Conservation (phyloP, 139 green algal species). For the Tetradesmus obliquus region DNA sequence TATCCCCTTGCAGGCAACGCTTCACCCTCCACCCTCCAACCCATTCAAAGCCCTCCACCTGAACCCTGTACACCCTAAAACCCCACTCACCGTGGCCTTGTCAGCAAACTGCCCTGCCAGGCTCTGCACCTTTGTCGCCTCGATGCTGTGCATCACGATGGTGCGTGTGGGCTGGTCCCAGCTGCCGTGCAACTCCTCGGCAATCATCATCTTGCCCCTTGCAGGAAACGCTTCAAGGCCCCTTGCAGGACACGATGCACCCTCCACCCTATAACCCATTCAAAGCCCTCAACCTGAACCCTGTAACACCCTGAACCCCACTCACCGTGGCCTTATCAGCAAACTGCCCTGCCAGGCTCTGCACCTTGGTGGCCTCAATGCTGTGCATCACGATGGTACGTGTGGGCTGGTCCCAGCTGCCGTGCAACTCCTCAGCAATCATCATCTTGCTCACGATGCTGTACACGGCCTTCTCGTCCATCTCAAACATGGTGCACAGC, state of each 20-base stretch:
- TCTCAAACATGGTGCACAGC: slow-evolving; percentile 92
- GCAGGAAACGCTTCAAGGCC: too few relatives aligned
- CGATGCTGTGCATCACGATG: slow-evolving; percentile 91
- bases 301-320: not conserved
- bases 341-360: slow-evolving; percentile 76
- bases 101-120: slow-evolving; percentile 84
- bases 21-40: too few relatives aligned
- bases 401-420: slow-evolving; percentile 95
- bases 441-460: slow-evolving; percentile 92
- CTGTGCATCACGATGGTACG: slow-evolving; percentile 94
- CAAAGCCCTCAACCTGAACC: not conserved
- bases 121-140: slow-evolving; percentile 62
- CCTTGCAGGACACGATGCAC: too few relatives aligned
- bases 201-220: slow-evolving; percentile 83
- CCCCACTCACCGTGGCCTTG: slow-evolving; percentile 58
- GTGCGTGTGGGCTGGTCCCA: slow-evolving; percentile 96
- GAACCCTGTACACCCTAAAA: not conserved
- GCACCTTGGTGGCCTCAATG: slow-evolving; percentile 70
- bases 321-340: slow-evolving; percentile 73
- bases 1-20: too few relatives aligned
- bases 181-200: slow-evolving; percentile 87
- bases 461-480: slow-evolving; percentile 83
- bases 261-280: not conserved
- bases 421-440: slow-evolving; percentile 90
- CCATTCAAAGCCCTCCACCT: too few relatives aligned